These are phyloP conservation scores for Coemansia sp. DNA, from an alignment of 192 early-diverging fungal genomes.

Conservation along the genomic window DNA sequence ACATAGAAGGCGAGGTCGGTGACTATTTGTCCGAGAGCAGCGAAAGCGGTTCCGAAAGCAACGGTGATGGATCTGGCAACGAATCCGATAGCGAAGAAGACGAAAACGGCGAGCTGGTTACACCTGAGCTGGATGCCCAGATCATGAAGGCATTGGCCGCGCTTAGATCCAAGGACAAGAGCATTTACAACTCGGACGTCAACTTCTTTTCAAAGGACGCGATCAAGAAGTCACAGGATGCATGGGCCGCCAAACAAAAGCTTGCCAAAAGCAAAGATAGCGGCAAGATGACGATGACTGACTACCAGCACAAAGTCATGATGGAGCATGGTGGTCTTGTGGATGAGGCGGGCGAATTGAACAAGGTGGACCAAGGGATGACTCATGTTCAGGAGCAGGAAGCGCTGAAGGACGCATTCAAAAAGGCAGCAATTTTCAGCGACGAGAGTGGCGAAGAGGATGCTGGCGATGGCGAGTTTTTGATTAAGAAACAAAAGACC, in stretches of 20 bases:
- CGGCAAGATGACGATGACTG: conserved; percentile 67
- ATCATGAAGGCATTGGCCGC: conserved; percentile 89
- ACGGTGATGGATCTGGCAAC: conserved; percentile 44
- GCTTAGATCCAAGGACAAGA: conserved; percentile 72
- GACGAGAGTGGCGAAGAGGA: conserved; percentile 36
- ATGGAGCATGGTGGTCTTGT: conserved; percentile 55
- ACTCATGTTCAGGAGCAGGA: conserved; percentile 87
- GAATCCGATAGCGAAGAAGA: conserved; percentile 76
- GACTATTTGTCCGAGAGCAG: conserved; percentile 34
- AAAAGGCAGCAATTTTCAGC: conserved; percentile 63
- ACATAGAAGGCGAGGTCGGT: conserved; percentile 42
- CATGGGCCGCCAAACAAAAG: conserved; percentile 40
- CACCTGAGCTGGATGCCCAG: conserved; percentile 87
- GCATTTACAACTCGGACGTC: conserved; percentile 75
- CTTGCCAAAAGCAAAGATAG: conserved; percentile 19
- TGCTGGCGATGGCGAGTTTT: conserved; percentile 68
- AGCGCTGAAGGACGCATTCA: conserved; percentile 69
- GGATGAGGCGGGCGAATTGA: conserved; percentile 38
- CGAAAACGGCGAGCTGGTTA: conserved; percentile 76
- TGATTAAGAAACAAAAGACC: conserved; percentile 72
- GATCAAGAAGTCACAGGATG: conserved; percentile 34
- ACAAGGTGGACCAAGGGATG: conserved; percentile 11
- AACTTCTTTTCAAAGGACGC: conserved; percentile 73
- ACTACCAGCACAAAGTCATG: conserved; percentile 76
- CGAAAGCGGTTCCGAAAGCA: conserved; percentile 12